A percentile compares a stretch with the other conserved stretches of the same genome.
Evolutionary conservation across 2,329 filamentous ascomycete genomes (phyloP).

Genomic region (Periconia digitata): DNA sequence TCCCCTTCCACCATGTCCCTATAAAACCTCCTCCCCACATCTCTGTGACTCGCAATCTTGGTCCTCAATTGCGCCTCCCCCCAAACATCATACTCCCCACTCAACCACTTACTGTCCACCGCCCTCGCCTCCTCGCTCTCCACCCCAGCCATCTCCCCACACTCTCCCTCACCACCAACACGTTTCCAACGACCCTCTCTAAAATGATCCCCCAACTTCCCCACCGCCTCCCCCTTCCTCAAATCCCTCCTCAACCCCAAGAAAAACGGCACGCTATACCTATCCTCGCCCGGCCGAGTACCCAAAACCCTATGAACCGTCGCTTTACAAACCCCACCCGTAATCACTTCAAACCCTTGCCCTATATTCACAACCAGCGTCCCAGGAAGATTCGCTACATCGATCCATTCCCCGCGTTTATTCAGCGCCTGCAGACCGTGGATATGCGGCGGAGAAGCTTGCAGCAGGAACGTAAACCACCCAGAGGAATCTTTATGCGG

Average conservation of each 20-base stretch:
- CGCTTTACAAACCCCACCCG: slow-evolving; percentile 56
- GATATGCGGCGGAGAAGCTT: slow-evolving; percentile 42
- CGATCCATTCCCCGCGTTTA: slow-evolving; percentile 52
- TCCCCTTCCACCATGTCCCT: slow-evolving; percentile 19
- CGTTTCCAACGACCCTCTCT: neutral
- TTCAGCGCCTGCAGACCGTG: slow-evolving; percentile 58
- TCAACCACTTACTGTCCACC: slow-evolving; percentile 14
- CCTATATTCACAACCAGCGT: slow-evolving; percentile 62
- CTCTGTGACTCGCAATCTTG: slow-evolving; percentile 35
- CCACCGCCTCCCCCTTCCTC: slow-evolving; percentile 19
- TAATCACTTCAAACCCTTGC: slow-evolving; percentile 61
- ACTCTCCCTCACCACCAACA: neutral
- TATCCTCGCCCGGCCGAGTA: slow-evolving; percentile 4
- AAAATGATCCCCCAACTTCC: slow-evolving; percentile 9
- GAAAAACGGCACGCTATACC: slow-evolving; percentile 43
- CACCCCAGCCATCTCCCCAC: neutral
- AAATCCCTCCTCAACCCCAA: slow-evolving; percentile 32
- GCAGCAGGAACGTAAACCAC: slow-evolving; percentile 66
- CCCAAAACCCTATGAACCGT: slow-evolving; percentile 47
- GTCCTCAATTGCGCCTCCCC: slow-evolving; percentile 44
- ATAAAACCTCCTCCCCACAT: slow-evolving; percentile 43
- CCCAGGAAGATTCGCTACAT: slow-evolving; percentile 50
- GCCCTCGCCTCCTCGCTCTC: slow-evolving; percentile 11
- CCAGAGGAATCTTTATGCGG: slow-evolving; percentile 65
- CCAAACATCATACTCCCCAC: slow-evolving; percentile 25